Base-by-base conservation (phyloP, 805 yeast species). In the Metschnikowia matae region DNA sequence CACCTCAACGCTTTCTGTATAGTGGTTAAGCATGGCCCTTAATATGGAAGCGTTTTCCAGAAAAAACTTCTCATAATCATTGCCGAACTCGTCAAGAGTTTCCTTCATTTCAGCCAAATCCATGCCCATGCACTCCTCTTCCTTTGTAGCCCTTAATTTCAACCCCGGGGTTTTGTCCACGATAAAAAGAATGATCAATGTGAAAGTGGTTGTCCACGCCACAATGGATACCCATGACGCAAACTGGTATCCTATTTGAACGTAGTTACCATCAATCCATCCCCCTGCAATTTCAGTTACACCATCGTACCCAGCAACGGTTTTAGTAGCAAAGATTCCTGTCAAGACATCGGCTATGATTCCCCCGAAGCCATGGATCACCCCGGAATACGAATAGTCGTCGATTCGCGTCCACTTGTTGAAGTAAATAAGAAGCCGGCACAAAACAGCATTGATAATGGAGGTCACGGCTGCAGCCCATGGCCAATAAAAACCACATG, bases 101-200 rank as follows among this genome's bases (percentile, higher is more conserved):
- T 79, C 83, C n/a, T 74, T 74, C 78, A 78, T 75, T 56, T 79
- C 82, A 46, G 57, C 70, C 46, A 68, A 56, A 57, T 79, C 83
- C 70, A 78, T 70, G 32, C 83, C 83, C 71, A 74, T 66, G 39
- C 69, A 74, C 61, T 79, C 83, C 20, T 66, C 79, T 54, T 73
- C 80, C 17, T 65, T 72, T 18, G 65, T 42, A 6, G 73, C 78
- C 60, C 78, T 73, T 55, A 79, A 62, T 50, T 73, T 65, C 48
- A 70, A 63, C 3, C 82, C 82, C 10, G 84, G 84, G 45, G 78
- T 77, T 48, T 70, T 64, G 58, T 80, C 79, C 40, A 80, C 75
- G 15, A 73, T 54, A 53, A 73, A 75, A 54, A 80, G 75, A 48
- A 78, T 67, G 1, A 67, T 58, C 49, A 69, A 60, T 0, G 82